These are phyloP conservation scores for Claviceps paspali DNA, from an alignment of 2,329 filamentous ascomycete species.

Conservation along the genomic window DNA sequence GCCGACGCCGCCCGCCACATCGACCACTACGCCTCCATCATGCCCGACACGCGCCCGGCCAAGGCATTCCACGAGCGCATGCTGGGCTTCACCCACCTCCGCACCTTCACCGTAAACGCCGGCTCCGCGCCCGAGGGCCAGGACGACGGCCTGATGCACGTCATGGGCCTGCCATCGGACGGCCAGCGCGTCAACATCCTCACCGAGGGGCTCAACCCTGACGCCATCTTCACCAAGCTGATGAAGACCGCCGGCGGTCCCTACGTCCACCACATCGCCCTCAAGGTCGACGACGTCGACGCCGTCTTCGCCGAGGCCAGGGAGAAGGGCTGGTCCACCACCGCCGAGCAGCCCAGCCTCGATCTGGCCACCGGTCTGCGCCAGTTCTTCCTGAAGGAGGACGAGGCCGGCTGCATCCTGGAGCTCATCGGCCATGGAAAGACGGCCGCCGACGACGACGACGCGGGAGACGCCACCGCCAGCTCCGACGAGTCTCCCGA, in stretches of 20 bases:
- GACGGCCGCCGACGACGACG: too few relatives aligned
- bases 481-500: too few relatives aligned
- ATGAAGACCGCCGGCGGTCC: neutral
- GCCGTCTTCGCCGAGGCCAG: neutral
- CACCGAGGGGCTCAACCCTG: neutral
- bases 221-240: neutral
- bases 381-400: conserved; percentile 1
- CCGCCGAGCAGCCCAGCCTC: neutral
- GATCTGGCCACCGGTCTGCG: neutral
- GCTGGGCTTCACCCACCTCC: neutral
- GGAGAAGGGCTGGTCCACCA: neutral
- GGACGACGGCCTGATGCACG: neutral
- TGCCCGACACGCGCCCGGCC: neutral
- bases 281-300: neutral
- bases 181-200: neutral
- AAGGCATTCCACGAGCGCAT: conserved; percentile 1
- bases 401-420: neutral
- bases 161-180: neutral
- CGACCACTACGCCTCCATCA: neutral
- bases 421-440: conserved; percentile 9
- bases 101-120: neutral
- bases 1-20: neutral
- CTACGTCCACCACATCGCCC: neutral
- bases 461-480: too few relatives aligned
- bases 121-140: neutral